Percentiles rank a stretch among this genome's conserved stretches.
Conservation (phyloP, 768 basidiomycete genomes). For the Tulasnella sp. region DNA sequence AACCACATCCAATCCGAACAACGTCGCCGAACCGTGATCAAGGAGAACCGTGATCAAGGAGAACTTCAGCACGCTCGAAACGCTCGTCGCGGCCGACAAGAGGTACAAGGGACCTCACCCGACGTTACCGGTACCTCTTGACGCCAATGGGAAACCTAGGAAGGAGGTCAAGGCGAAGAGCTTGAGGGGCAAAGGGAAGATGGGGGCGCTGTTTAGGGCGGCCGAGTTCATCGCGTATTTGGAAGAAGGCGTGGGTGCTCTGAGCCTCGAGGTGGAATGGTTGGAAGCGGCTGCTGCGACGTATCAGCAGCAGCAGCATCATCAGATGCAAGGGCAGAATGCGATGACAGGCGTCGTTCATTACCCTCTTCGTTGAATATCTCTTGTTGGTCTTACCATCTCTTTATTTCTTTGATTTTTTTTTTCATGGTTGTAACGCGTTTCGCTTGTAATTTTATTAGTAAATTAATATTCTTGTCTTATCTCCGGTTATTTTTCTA, state of each 20-base stretch:
- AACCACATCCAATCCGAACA: conserved; percentile 96
- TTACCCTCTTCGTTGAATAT: not conserved
- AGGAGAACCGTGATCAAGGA: conserved; percentile 83
- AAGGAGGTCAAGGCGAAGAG: too few relatives aligned
- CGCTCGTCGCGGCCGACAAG: conserved; percentile 64
- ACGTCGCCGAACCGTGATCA: conserved; percentile 86
- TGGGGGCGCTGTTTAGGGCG: conserved; percentile 80
- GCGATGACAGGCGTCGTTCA: conserved; percentile 1
- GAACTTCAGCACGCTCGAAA: conserved; percentile 81
- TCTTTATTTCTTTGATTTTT: not conserved
- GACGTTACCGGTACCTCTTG: too few relatives aligned
- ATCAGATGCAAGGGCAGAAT: not conserved
- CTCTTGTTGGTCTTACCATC: not conserved
- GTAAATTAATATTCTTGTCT: not conserved
- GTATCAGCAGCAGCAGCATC: not conserved
- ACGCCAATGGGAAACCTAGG: too few relatives aligned
- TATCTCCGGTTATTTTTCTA: not conserved
- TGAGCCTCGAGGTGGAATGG: conserved; percentile 62
- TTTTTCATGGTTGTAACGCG: not conserved
- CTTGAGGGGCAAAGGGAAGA: conserved; percentile 35
- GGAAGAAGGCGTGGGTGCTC: conserved; percentile 72
- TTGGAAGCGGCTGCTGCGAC: conserved; percentile 43
- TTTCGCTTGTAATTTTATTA: not conserved
- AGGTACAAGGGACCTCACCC: conserved; percentile 12
- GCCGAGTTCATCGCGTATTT: conserved; percentile 82